Evolutionary conservation across 2,329 filamentous ascomycete species (phyloP).

Genomic region (Trichoderma sp.): DNA sequence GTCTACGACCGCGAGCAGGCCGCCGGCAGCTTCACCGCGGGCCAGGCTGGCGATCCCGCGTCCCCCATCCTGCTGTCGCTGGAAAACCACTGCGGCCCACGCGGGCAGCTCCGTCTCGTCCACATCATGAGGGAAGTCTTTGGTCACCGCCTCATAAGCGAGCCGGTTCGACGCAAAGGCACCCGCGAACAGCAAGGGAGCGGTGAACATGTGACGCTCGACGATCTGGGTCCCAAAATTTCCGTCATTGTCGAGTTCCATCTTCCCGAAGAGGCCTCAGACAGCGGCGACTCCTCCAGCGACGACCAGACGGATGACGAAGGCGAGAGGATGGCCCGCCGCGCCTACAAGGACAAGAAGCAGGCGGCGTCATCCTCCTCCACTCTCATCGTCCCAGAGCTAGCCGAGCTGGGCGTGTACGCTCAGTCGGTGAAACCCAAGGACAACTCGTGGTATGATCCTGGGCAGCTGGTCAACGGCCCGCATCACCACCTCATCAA

Average conservation of each 20-base stretch:
- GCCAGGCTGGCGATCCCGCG: conserved; percentile 41
- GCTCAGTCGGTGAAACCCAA: conserved; percentile 69
- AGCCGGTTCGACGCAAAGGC: conserved; percentile 57
- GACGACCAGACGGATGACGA: conserved; percentile 45
- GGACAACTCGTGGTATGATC: conserved; percentile 66
- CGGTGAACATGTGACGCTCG: conserved; percentile 57
- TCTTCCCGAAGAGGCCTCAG: conserved; percentile 52
- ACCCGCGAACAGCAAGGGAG: conserved; percentile 54
- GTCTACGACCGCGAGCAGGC: conserved; percentile 60
- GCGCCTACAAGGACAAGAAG: conserved; percentile 56
- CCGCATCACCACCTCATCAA: conserved; percentile 70
- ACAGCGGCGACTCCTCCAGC: conserved; percentile 42
- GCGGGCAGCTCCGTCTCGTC: conserved; percentile 62
- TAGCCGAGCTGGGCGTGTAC: conserved; percentile 67
- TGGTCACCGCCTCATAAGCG: conserved; percentile 60
- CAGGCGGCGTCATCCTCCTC: conserved; percentile 46
- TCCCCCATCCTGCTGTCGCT: conserved; percentile 65
- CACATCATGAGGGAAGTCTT: conserved; percentile 67
- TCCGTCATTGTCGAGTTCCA: conserved; percentile 70
- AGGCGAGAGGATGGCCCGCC: conserved; percentile 47
- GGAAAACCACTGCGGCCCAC: conserved; percentile 64
- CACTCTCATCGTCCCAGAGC: conserved; percentile 61
- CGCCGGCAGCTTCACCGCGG: conserved; percentile 31
- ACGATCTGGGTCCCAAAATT: conserved; percentile 63
- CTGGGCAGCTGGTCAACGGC: conserved; percentile 50